Evolutionary conservation across 768 basidiomycete species (phyloP), one percentile per base, ranked within the genome.

Genomic region (Neoboletus magnificus): DNA sequence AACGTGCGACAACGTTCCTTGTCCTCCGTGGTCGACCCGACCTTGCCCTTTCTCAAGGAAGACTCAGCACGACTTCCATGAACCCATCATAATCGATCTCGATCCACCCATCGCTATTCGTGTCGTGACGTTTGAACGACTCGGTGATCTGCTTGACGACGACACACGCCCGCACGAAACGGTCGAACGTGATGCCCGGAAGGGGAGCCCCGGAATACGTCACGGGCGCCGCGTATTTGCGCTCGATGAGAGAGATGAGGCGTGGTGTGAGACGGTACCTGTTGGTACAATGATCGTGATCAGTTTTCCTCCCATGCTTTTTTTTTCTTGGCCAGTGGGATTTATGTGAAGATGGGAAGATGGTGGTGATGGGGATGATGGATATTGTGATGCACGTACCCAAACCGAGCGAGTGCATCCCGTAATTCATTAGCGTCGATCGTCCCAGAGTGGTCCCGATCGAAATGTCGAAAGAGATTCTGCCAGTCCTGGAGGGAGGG

Each of bases 111-210:
- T 82, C 79, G 4, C 78, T 70, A 61, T 92, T 81, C 30, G 79
- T 76, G 59, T 92, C 90, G 48, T 86, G 76, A 44, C 76, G 69
- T 53, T 77, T 77, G 77, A 91, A 91, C 33, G 82, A 70, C 72
- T 92, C 90, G 36, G 80, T 82, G 61, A 90, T 76, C 67, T 89
- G 87, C 74, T 87, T 90, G 57, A 91, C 80, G 12, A 84, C 86
- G 55, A 93, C 91, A 62, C 91, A 93, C 23, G 88, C 89, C 52
- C 91, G 82, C 25, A 93, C 87, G 75, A 93, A 93, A 59, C 90
- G 86, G 69, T 92, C 91, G 64, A 93, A 93, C 5, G 84, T 81
- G 74, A 93, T 90, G 0, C 89, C 89, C 1, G 79, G 73, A n/a
- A 61, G 57, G 3, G 76, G 68, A 4, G 63, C 72, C 1, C 69